phyloP scores from a whole-genome alignment of 2,329 filamentous ascomycete species.

The Microcyclospora tardicrescens region DNA sequence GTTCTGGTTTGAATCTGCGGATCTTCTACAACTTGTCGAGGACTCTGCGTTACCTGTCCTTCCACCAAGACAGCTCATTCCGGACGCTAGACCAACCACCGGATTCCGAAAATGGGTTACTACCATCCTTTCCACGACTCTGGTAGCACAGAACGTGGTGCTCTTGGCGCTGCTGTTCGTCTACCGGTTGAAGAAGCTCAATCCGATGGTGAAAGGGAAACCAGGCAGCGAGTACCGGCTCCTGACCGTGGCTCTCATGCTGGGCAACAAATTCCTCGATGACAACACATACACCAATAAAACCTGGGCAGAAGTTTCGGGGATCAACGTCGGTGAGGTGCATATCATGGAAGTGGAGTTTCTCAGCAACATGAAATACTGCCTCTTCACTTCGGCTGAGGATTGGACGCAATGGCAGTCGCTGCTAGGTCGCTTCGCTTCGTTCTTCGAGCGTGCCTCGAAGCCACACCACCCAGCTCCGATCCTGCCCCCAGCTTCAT shows the following conservation, averaged over 20 bases:
- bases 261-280: conserved; percentile 96
- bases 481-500: conserved; percentile 36
- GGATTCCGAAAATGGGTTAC: conserved; percentile 91
- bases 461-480: conserved; percentile 26
- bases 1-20: conserved; percentile 90
- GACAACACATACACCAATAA: conserved; percentile 99
- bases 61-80: conserved; percentile 42
- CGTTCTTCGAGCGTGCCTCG: conserved; percentile 62
- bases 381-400: conserved; percentile 69
- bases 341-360: conserved; percentile 99
- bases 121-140: conserved; percentile 79
- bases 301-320: conserved; percentile 96
- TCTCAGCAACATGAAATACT: conserved; percentile 94
- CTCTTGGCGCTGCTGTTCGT: conserved; percentile 83
- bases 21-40: conserved; percentile 65
- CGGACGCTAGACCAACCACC: conserved; percentile 61
- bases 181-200: conserved; percentile 81
- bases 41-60: conserved; percentile 24
- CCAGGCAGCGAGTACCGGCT: conserved; percentile 87
- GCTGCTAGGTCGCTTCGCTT: conserved; percentile 68
- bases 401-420: conserved; percentile 82
- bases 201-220: conserved; percentile 78
- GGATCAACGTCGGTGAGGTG: conserved; percentile 85
- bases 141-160: conserved; percentile 93
- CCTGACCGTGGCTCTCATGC: conserved; percentile 88